Percentiles rank a stretch among this genome's conserved stretches.
Evolutionary conservation across 2,329 filamentous ascomycete genomes (phyloP).

Genomic region (Podosphaera xanthii): DNA sequence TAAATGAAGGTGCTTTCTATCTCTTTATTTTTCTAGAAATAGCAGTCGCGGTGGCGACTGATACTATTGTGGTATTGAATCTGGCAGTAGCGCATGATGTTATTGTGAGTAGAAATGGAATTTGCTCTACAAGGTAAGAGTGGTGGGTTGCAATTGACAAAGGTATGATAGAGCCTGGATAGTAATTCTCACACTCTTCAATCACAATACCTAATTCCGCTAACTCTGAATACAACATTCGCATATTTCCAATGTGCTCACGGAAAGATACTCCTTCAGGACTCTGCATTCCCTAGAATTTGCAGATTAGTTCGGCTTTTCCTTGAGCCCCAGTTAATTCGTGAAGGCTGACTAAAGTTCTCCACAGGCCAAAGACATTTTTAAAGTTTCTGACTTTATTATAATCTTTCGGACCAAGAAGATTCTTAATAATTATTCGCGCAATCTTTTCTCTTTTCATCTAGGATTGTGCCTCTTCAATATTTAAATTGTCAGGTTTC

Average conservation of each 20-base stretch:
- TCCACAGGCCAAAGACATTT: background rate
- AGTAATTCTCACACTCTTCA: background rate
- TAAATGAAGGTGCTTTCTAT: too few species aligned
- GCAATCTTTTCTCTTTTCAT: too few species aligned
- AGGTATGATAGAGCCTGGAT: too few species aligned
- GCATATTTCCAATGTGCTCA: background rate
- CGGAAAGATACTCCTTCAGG: background rate
- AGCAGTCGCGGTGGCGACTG: too few species aligned
- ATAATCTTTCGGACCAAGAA: background rate
- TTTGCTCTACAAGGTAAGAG: too few species aligned
- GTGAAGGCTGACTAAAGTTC: background rate
- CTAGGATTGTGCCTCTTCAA: background rate
- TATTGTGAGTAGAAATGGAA: too few species aligned
- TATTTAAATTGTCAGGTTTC: background rate
- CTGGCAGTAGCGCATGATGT: too few species aligned
- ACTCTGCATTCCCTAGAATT: background rate
- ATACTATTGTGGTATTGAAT: too few species aligned
- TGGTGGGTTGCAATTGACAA: too few species aligned
- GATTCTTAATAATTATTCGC: too few species aligned
- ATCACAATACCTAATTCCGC: background rate
- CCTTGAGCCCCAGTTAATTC: background rate
- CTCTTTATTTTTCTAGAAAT: too few species aligned
- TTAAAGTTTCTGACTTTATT: background rate
- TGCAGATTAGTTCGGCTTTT: background rate
- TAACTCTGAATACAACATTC: background rate